phyloP scores from a whole-genome alignment of 371 early-diverging fungal species.

The Chytridium lagenaria region DNA sequence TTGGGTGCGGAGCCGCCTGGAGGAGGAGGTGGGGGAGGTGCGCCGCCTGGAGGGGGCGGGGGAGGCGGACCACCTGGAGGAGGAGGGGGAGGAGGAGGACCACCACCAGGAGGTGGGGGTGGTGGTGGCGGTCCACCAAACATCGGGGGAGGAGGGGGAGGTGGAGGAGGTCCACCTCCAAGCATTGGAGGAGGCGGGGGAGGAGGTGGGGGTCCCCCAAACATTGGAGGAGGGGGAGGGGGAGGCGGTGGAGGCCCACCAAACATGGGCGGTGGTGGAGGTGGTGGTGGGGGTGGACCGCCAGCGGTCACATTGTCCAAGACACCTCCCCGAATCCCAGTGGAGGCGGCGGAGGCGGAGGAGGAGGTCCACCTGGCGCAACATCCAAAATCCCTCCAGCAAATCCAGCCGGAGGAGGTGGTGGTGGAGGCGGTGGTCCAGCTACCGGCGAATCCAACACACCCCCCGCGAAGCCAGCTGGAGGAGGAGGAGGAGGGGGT shows the following conservation, averaged over 20 bases:
- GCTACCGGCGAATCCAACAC: constrained; percentile 1
- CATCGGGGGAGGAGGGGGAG: constrained; percentile 45
- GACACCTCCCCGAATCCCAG: too few species aligned
- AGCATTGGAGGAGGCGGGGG: constrained; percentile 28
- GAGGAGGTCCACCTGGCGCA: background rate
- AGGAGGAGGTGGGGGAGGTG: constrained; percentile 36
- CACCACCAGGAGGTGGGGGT: constrained; percentile 32
- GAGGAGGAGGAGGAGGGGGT: constrained; percentile 17
- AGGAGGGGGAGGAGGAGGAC: constrained; percentile 46
- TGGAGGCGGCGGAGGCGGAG: background rate
- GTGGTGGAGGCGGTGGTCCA: too few species aligned
- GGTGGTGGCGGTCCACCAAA: too few species aligned
- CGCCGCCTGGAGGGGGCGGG: constrained; percentile 36
- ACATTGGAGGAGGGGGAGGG: constrained; percentile 31
- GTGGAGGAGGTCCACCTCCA: constrained; percentile 23
- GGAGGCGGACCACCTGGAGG: constrained; percentile 37
- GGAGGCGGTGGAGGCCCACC: constrained; percentile 30
- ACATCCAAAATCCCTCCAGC: too few species aligned
- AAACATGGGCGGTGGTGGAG: background rate
- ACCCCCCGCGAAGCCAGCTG: background rate
- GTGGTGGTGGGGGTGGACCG: constrained; percentile 34
- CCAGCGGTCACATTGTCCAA: too few species aligned
- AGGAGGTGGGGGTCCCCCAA: constrained; percentile 36
- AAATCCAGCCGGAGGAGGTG: too few species aligned
- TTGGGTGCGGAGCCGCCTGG: constrained; percentile 33